Percentiles rank a stretch among this genome's conserved stretches.
phyloP scores from a whole-genome alignment of 148 eudicot species.

The Cornus controversa region DNA sequence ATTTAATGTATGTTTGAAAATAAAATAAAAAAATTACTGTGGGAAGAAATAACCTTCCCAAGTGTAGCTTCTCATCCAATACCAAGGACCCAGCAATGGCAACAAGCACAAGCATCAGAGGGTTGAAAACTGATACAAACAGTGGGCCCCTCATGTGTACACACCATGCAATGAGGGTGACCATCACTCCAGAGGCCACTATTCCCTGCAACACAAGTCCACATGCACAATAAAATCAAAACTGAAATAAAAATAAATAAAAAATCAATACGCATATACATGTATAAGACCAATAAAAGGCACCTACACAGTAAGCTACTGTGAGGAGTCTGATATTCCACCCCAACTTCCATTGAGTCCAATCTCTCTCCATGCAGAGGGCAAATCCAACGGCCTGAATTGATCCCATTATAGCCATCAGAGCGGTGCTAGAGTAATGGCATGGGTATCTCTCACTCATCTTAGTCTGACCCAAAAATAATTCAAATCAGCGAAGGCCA shows the following conservation, averaged over 20 bases:
- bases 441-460: conserved; percentile 40
- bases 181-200: conserved; percentile 41
- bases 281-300: too few species aligned
- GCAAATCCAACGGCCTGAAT: conserved; percentile 37
- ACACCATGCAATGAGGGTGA: conserved; percentile 38
- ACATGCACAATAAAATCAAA: not conserved
- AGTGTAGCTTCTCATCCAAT: conserved; percentile 46
- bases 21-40: not conserved
- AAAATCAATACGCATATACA: not conserved
- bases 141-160: conserved; percentile 57
- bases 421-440: conserved; percentile 40
- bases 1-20: too few species aligned
- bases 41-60: conserved; percentile 51
- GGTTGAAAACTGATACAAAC: conserved; percentile 57
- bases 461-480: conserved; percentile 30
- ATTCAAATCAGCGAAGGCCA: not conserved
- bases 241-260: too few species aligned
- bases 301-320: conserved; percentile 30
- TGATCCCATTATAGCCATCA: conserved; percentile 37
- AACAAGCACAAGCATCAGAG: conserved; percentile 50
- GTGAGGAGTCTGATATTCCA: conserved; percentile 51
- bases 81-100: conserved; percentile 45
- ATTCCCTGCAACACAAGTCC: conserved; percentile 36
- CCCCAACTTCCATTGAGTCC: conserved; percentile 46
- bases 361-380: conserved; percentile 30